Evolutionary conservation across 139 green algal species (phyloP).

Genomic region (Dunaliella primolecta): DNA sequence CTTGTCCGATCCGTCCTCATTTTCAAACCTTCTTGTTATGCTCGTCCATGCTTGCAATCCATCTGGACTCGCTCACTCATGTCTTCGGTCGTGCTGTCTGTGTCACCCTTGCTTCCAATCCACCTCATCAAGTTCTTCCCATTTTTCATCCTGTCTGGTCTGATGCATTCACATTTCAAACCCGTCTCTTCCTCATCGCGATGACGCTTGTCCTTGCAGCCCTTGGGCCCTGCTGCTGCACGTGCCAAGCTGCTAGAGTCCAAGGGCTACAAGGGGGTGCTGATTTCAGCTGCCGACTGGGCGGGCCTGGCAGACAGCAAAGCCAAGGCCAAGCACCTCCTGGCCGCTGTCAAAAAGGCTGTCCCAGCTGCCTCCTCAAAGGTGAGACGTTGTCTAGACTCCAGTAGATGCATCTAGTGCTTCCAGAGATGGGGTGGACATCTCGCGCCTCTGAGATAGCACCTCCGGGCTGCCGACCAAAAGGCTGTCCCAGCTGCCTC

Average conservation of each 20-base stretch:
- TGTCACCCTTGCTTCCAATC: no score
- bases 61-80: no score
- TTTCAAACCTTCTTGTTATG: no score
- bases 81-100: no score
- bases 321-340: conserved; percentile 37
- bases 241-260: conserved; percentile 31
- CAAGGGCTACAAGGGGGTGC: conserved; percentile 44
- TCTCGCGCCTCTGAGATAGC: not conserved
- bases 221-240: conserved; percentile 37
- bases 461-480: not conserved
- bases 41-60: no score
- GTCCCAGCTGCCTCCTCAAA: conserved; percentile 18
- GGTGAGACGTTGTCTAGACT: conserved; percentile 12
- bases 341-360: conserved; percentile 40
- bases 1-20: no score
- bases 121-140: no score
- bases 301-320: conserved; percentile 15
- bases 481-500: not conserved
- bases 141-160: no score
- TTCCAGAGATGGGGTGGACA: not conserved
- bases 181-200: no score
- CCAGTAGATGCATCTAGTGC: not conserved
- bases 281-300: conserved; percentile 19
- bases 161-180: no score
- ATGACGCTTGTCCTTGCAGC: no score